These are phyloP conservation scores for Termitomyces sp. DNA, from an alignment of 768 basidiomycete genomes.

Conservation along the genomic window DNA sequence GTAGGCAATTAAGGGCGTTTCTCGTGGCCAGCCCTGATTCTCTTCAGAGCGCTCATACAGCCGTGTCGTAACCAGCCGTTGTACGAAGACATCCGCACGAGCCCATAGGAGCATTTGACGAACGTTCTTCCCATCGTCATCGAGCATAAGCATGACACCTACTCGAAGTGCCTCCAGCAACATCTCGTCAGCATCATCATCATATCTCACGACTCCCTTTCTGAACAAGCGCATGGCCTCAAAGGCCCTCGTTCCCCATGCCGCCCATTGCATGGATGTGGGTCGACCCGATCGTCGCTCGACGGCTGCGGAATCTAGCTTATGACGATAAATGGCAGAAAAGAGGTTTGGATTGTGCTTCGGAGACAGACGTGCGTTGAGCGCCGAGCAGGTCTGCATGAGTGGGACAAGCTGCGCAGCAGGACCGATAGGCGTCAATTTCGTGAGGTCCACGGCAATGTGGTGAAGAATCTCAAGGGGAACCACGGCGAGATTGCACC, in stretches of 20 bases:
- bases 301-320: constrained; percentile 51
- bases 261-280: constrained; percentile 15
- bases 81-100: constrained; percentile 33
- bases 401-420: constrained; percentile 43
- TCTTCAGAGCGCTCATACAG: constrained; percentile 28
- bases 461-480: neutral
- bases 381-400: constrained; percentile 32
- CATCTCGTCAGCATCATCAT: neutral
- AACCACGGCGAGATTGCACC: neutral
- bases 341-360: constrained; percentile 34
- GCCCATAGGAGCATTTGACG: constrained; percentile 38
- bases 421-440: constrained; percentile 30
- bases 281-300: constrained; percentile 41
- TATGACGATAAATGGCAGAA: constrained; percentile 44
- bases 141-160: constrained; percentile 25
- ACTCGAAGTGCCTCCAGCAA: neutral
- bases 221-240: neutral
- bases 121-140: constrained; percentile 52
- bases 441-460: neutral
- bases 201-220: neutral
- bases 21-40: constrained; percentile 43
- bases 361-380: constrained; percentile 29
- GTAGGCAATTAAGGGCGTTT: constrained; percentile 38
- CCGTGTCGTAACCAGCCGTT: constrained; percentile 30
- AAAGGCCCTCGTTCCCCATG: constrained; percentile 1